These are phyloP conservation scores for Coemansia sp. DNA, from an alignment of 192 early-diverging fungal genomes.

Conservation along the genomic window DNA sequence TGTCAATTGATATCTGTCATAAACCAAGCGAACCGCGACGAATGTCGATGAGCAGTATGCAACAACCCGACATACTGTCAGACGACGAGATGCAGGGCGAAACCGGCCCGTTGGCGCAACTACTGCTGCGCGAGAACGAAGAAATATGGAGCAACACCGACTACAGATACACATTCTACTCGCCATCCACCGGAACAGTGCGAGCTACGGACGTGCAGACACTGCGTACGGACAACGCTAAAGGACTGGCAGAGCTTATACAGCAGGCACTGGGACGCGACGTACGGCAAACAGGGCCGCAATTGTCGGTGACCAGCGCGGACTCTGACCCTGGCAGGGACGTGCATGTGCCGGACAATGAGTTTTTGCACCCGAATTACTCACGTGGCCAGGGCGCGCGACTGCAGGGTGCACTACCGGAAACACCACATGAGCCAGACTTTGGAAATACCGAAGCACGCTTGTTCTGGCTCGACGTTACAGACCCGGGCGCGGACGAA, in stretches of 20 bases:
- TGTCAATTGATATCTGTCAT: slow-evolving; percentile 43
- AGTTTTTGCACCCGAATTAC: slow-evolving; percentile 41
- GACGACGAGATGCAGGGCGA: slow-evolving; percentile 1
- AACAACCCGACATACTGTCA: neutral
- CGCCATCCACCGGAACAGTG: slow-evolving; percentile 61
- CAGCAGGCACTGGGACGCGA: slow-evolving; percentile 20
- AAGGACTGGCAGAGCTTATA: slow-evolving; percentile 39
- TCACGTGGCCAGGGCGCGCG: slow-evolving; percentile 12
- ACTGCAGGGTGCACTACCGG: slow-evolving; percentile 24
- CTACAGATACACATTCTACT: slow-evolving; percentile 69
- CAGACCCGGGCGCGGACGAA: slow-evolving; percentile 62
- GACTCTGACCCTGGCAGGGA: slow-evolving; percentile 19
- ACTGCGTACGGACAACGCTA: slow-evolving; percentile 48
- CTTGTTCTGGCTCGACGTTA: slow-evolving; percentile 71
- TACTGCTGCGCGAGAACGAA: slow-evolving; percentile 44
- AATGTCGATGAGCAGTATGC: slow-evolving; percentile 28
- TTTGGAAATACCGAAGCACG: slow-evolving; percentile 42
- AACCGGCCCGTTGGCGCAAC: slow-evolving; percentile 39
- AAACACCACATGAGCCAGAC: slow-evolving; percentile 51
- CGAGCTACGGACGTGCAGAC: slow-evolving; percentile 57
- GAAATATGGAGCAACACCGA: slow-evolving; percentile 49
- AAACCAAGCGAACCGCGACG: slow-evolving; percentile 52
- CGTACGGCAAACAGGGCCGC: slow-evolving; percentile 7
- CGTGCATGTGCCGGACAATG: slow-evolving; percentile 8
- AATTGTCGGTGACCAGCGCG: slow-evolving; percentile 33